Evolutionary conservation across 176 grass and related monocot genomes (phyloP).

Genomic region (Aechmea fasciata): DNA sequence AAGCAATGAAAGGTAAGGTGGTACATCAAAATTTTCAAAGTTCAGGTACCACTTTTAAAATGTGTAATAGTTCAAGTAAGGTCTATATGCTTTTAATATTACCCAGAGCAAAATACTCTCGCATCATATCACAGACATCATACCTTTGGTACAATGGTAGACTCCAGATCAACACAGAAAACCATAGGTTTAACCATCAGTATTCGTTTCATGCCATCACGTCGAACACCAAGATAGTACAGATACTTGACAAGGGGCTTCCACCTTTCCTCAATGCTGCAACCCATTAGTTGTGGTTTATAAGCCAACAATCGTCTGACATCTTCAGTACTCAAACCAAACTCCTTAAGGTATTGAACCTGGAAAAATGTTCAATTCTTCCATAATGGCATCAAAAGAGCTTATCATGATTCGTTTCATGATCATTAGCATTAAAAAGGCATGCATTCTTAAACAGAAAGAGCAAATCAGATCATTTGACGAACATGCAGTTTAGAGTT

Average conservation of each 20-base stretch:
- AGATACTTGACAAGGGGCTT: conserved; percentile 83
- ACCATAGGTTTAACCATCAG: conserved; percentile 73
- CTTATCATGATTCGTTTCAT: background rate
- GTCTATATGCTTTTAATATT: too few species aligned
- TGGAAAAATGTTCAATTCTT: conserved; percentile 14
- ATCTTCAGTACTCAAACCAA: conserved; percentile 57
- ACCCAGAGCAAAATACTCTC: too few species aligned
- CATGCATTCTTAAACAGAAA: background rate
- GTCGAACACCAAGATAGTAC: conserved; percentile 66
- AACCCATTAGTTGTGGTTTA: conserved; percentile 90
- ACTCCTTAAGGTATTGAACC: conserved; percentile 80
- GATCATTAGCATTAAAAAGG: background rate
- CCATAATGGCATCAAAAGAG: background rate
- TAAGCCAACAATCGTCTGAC: conserved; percentile 66
- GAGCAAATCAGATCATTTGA: background rate
- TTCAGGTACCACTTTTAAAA: too few species aligned
- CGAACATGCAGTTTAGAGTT: background rate
- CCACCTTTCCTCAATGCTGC: conserved; percentile 90
- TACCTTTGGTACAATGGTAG: conserved; percentile 87
- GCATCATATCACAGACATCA: background rate
- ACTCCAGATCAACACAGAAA: conserved; percentile 90
- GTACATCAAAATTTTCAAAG: too few species aligned
- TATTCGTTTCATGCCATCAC: conserved; percentile 87
- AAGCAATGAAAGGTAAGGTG: too few species aligned
- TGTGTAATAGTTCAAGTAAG: too few species aligned